These are phyloP conservation scores for Syzygium aromaticum DNA, from an alignment of 345 rosid genomes.

Conservation along the genomic window DNA sequence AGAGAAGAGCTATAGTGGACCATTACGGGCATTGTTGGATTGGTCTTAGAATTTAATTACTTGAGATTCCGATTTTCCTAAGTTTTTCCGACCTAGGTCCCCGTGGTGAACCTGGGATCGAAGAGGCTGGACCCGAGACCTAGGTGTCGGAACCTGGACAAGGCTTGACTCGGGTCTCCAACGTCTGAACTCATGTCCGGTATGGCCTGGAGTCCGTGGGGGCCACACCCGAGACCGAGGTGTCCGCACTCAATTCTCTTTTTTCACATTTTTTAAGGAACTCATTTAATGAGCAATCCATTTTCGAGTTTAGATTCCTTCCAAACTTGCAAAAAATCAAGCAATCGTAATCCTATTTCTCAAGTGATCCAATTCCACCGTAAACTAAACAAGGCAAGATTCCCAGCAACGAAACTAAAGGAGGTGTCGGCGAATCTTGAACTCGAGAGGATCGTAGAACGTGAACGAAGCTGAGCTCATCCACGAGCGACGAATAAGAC, in stretches of 20 bases:
- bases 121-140: background rate
- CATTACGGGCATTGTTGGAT: background rate
- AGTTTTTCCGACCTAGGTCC: background rate
- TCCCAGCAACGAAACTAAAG: background rate
- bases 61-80: background rate
- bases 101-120: background rate
- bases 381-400: background rate
- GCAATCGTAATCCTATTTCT: background rate
- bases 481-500: rapidly evolving
- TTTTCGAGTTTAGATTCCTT: background rate
- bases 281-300: background rate
- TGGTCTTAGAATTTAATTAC: background rate
- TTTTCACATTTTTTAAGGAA: background rate
- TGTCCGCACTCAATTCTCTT: rapidly evolving
- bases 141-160: background rate
- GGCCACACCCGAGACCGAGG: background rate
- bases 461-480: background rate
- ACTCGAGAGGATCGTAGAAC: background rate
- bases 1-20: background rate
- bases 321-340: background rate
- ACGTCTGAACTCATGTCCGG: rapidly evolving
- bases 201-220: background rate
- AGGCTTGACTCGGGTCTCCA: rapidly evolving
- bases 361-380: background rate
- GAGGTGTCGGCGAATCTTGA: background rate